Evolutionary conservation across 225 moss, liverwort and hornwort genomes (phyloP).

Genomic region (Physcomitrellopsis africana): DNA sequence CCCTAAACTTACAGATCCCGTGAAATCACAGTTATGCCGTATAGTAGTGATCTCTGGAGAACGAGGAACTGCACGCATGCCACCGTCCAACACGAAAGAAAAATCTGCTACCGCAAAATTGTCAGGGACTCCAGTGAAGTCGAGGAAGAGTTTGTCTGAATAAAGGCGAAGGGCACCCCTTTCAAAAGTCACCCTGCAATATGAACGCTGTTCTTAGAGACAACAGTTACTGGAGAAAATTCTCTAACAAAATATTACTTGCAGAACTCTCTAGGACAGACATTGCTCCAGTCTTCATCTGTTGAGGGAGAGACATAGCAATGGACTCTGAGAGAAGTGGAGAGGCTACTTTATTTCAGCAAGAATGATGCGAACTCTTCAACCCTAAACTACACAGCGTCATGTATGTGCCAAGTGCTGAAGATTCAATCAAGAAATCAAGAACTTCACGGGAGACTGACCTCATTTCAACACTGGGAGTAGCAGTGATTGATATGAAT

Average conservation of each 20-base stretch:
- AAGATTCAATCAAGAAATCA: background rate
- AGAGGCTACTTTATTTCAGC: background rate
- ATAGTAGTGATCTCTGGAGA: constrained; percentile 33
- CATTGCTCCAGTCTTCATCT: no score
- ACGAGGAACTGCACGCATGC: constrained; percentile 51
- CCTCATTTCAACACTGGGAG: constrained; percentile 68
- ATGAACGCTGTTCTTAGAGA: constrained; percentile 8
- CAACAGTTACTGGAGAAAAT: background rate
- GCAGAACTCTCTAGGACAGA: no score
- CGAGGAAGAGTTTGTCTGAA: constrained; percentile 70
- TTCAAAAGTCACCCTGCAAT: constrained; percentile 78
- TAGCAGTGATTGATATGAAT: constrained; percentile 73
- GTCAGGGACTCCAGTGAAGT: constrained; percentile 74
- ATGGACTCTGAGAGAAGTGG: background rate
- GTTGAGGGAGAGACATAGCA: background rate
- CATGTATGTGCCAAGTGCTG: background rate
- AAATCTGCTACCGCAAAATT: constrained; percentile 63
- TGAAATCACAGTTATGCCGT: constrained; percentile 61
- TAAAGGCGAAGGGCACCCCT: constrained; percentile 56
- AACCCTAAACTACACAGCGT: background rate
- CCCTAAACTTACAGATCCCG: constrained; percentile 65
- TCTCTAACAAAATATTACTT: background rate
- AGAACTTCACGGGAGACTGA: constrained; percentile 27
- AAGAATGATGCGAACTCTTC: background rate
- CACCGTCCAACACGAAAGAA: constrained; percentile 51